These are phyloP conservation scores for Pseudophaeomoniella oleicola DNA, from an alignment of 2,329 filamentous ascomycete genomes.

Conservation along the genomic window DNA sequence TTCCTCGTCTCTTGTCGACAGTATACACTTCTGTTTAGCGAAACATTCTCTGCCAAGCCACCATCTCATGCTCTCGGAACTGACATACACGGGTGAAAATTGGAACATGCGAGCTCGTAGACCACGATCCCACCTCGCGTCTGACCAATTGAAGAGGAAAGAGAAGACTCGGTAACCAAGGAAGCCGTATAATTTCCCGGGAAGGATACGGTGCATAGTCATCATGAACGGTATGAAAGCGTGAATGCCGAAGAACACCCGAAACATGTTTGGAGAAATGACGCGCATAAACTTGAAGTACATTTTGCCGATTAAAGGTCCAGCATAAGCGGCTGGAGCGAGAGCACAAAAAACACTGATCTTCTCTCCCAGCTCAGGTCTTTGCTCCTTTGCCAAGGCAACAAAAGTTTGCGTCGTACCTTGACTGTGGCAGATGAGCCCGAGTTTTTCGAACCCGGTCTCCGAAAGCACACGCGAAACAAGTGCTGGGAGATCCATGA, in stretches of 20 bases:
- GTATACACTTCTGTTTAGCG: constrained; percentile 69
- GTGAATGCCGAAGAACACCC: constrained; percentile 77
- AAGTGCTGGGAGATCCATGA: constrained; percentile 72
- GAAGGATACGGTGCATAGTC: constrained; percentile 56
- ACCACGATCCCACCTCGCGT: constrained; percentile 68
- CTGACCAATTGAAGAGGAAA: constrained; percentile 79
- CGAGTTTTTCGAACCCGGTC: constrained; percentile 71
- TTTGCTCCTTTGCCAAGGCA: constrained; percentile 76
- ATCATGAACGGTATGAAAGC: constrained; percentile 92
- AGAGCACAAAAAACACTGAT: constrained; percentile 84
- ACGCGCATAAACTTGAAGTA: constrained; percentile 86
- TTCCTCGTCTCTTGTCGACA: constrained; percentile 62
- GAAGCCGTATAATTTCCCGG: constrained; percentile 56
- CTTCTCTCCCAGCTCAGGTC: constrained; percentile 67
- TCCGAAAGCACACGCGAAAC: constrained; percentile 65
- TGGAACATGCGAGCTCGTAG: constrained; percentile 75
- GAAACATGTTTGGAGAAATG: constrained; percentile 62
- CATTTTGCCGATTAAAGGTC: constrained; percentile 68
- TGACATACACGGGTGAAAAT: constrained; percentile 82
- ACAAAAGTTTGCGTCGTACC: constrained; percentile 82
- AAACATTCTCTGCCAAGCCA: constrained; percentile 86
- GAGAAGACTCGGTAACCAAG: constrained; percentile 82
- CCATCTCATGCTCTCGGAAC: constrained; percentile 83
- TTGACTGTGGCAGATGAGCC: constrained; percentile 75
- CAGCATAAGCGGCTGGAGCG: constrained; percentile 80